phyloP scores from a whole-genome alignment of 495 filamentous ascomycete genomes.

The Darksidea phi region DNA sequence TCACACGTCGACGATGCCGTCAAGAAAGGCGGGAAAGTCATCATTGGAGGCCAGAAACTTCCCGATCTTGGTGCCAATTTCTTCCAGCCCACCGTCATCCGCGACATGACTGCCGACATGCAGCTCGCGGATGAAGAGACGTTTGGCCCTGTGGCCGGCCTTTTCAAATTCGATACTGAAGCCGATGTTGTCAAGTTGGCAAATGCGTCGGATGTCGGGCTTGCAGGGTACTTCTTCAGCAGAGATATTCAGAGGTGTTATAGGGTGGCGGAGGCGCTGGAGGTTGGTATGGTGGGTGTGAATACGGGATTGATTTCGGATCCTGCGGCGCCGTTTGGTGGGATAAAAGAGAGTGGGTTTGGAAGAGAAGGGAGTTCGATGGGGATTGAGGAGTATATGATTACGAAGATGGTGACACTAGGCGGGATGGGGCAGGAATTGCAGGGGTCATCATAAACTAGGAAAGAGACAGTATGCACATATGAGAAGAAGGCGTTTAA shows the following conservation, averaged over 20 bases:
- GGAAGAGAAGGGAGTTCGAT: slow-evolving; percentile 89
- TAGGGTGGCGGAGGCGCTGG: slow-evolving; percentile 51
- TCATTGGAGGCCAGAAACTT: slow-evolving; percentile 47
- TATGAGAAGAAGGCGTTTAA: too few species aligned
- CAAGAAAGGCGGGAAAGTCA: slow-evolving; percentile 43
- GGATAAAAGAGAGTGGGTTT: slow-evolving; percentile 91
- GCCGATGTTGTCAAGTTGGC: slow-evolving; percentile 52
- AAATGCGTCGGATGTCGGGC: slow-evolving; percentile 51
- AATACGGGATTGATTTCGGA: slow-evolving; percentile 50
- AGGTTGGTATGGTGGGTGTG: slow-evolving; percentile 56
- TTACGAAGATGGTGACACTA: slow-evolving; percentile 83
- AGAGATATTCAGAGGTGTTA: slow-evolving; percentile 49
- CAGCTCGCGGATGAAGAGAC: slow-evolving; percentile 55
- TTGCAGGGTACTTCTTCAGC: slow-evolving; percentile 53
- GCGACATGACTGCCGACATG: slow-evolving; percentile 49
- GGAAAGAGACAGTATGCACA: too few species aligned
- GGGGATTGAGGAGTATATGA: slow-evolving; percentile 84
- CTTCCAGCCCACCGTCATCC: slow-evolving; percentile 53
- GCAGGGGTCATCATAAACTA: slow-evolving; percentile 10
- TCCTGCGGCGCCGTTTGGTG: slow-evolving; percentile 66
- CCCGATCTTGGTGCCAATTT: slow-evolving; percentile 51
- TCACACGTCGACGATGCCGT: slow-evolving; percentile 45
- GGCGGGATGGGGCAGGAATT: slow-evolving; percentile 43
- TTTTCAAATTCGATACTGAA: slow-evolving; percentile 54
- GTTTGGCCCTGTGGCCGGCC: slow-evolving; percentile 57